Evolutionary conservation across 441 rosid species (phyloP).

Genomic region (Populus hybrid): DNA sequence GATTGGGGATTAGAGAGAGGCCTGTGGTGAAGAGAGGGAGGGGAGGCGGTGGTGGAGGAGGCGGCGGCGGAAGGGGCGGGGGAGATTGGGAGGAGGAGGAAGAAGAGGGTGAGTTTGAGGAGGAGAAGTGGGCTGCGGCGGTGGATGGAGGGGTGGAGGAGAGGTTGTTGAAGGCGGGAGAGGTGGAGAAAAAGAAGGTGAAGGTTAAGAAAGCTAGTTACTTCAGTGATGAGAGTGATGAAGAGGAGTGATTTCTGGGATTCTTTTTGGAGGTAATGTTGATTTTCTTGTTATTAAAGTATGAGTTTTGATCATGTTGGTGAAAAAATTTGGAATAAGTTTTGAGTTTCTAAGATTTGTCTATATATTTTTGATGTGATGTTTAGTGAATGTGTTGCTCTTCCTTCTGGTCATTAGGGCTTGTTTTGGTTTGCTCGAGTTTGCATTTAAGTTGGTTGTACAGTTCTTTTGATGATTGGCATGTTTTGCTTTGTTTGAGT

Average conservation of each 20-base stretch:
- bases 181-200: conserved; percentile 36
- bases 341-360: neutral
- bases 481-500: neutral
- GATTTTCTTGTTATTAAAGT: neutral
- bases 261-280: neutral
- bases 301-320: neutral
- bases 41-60: conserved; percentile 34
- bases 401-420: neutral
- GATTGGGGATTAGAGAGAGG: conserved; percentile 79
- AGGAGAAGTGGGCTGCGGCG: conserved; percentile 90
- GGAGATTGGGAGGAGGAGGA: conserved; percentile 27
- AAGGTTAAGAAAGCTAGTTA: conserved; percentile 59
- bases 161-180: conserved; percentile 51
- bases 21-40: conserved; percentile 54
- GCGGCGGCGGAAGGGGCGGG: conserved; percentile 24
- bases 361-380: neutral
- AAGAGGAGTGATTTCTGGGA: conserved; percentile 51
- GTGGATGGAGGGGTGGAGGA: conserved; percentile 77
- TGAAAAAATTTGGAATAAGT: neutral
- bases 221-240: conserved; percentile 94
- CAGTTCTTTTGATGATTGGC: neutral
- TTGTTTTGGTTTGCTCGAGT: neutral
- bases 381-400: neutral
- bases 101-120: conserved; percentile 40
- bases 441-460: neutral